These are phyloP conservation scores for Eucalyptus microcorys DNA, from an alignment of 345 rosid genomes.

Conservation along the genomic window DNA sequence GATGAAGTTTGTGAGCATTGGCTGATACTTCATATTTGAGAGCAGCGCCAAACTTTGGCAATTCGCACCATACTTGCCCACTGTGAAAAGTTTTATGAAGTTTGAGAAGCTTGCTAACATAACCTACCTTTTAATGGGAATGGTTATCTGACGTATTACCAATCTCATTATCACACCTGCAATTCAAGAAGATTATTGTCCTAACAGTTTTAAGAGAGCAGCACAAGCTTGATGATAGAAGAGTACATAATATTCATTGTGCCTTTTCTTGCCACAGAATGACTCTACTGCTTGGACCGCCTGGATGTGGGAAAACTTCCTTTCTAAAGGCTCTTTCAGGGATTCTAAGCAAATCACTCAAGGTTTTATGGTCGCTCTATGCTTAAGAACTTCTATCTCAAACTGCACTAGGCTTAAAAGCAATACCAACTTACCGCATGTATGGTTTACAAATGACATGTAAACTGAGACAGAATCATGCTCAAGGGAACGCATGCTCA, in stretches of 20 bases:
- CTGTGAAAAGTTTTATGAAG: not conserved
- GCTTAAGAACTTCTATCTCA: not conserved
- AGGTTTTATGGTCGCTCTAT: conserved; percentile 16
- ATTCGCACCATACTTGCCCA: not conserved
- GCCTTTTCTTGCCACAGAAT: conserved; percentile 18
- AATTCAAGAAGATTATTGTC: not conserved
- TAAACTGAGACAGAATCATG: not conserved
- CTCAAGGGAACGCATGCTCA: not conserved
- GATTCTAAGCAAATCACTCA: conserved; percentile 26
- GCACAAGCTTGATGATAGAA: not conserved
- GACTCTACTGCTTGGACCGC: conserved; percentile 73
- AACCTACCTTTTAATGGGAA: not conserved
- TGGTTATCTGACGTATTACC: not conserved
- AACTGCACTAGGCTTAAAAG: not conserved
- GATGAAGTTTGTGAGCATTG: not conserved
- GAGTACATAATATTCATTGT: not conserved
- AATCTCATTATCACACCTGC: not conserved
- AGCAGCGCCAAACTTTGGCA: not conserved
- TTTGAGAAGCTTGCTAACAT: not conserved
- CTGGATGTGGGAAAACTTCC: conserved; percentile 73
- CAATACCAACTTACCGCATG: not conserved
- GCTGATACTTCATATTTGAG: not conserved
- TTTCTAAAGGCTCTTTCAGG: conserved; percentile 64
- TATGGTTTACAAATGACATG: not conserved
- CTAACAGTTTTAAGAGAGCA: not conserved